Evolutionary conservation across 805 yeast genomes (phyloP).

Genomic region (Kregervanrija fluxuum): DNA sequence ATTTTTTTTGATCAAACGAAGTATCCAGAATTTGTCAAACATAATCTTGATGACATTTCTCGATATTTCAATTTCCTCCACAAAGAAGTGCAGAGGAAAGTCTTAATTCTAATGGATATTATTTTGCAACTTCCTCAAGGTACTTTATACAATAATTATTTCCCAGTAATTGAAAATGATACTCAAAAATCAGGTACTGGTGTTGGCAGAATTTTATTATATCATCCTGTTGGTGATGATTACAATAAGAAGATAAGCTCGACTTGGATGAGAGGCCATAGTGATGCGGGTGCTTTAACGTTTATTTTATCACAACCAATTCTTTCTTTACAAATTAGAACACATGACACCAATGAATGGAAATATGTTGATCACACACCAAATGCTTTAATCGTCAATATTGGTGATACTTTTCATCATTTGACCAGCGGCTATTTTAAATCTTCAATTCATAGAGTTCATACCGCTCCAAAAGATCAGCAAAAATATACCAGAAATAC

Average conservation of each 20-base stretch:
- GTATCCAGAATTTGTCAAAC: constrained; percentile 35
- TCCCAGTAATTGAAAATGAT: constrained; percentile 27
- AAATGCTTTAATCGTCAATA: constrained; percentile 32
- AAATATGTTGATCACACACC: constrained; percentile 35
- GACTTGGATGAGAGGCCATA: constrained; percentile 42
- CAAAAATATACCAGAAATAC: constrained; percentile 29
- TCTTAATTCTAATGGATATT: constrained; percentile 35
- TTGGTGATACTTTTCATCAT: constrained; percentile 36
- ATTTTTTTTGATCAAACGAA: constrained; percentile 22
- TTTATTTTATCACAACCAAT: constrained; percentile 37
- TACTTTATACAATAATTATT: constrained; percentile 30
- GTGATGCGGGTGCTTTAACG: constrained; percentile 37
- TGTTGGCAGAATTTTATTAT: constrained; percentile 31
- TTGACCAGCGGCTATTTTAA: constrained; percentile 40
- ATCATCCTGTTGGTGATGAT: constrained; percentile 28
- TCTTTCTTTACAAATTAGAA: constrained; percentile 33
- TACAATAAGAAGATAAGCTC: constrained; percentile 27
- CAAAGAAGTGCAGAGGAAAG: constrained; percentile 28
- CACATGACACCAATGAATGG: constrained; percentile 32
- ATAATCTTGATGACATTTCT: constrained; percentile 34
- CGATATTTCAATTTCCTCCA: constrained; percentile 34
- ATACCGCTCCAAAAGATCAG: constrained; percentile 39
- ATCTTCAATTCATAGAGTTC: constrained; percentile 41
- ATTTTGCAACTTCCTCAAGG: constrained; percentile 43
- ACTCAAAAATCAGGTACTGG: constrained; percentile 32